phyloP scores from a whole-genome alignment of 345 rosid genomes.

The Camelina hispida region DNA sequence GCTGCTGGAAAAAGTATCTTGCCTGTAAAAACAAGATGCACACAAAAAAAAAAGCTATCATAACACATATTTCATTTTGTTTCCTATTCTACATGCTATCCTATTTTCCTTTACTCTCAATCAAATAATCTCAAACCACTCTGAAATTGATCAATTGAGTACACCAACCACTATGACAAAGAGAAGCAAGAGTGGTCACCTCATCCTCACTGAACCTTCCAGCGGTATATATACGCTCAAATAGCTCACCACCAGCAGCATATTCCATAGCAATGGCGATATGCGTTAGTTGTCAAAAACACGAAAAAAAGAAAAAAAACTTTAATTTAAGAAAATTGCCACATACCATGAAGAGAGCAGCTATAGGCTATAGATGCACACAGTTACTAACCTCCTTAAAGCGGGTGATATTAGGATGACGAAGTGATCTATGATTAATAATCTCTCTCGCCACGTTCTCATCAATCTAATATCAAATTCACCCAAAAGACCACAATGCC shows the following conservation, averaged over 20 bases:
- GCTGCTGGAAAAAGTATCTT: conserved; percentile 70
- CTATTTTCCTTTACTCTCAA: too few species aligned
- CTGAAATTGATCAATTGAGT: not conserved
- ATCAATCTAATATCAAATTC: conserved; percentile 50
- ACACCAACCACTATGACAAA: not conserved
- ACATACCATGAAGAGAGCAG: not conserved
- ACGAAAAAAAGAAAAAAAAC: conserved; percentile 37
- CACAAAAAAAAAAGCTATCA: not conserved
- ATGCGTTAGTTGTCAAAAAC: conserved; percentile 64
- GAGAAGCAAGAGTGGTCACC: conserved; percentile 39
- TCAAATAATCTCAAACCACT: too few species aligned
- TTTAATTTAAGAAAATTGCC: not conserved
- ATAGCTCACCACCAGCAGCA: conserved; percentile 73
- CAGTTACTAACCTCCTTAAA: conserved; percentile 58
- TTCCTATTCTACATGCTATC: not conserved
- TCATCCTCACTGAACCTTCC: conserved; percentile 74
- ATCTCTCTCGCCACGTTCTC: conserved; percentile 89
- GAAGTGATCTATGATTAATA: conserved; percentile 75
- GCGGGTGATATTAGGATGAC: conserved; percentile 85
- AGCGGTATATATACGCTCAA: conserved; percentile 63
- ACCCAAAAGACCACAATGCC: too few species aligned
- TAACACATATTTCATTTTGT: not conserved
- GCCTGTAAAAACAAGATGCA: conserved; percentile 46
- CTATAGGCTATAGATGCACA: too few species aligned
- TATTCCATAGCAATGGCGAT: conserved; percentile 71